These are phyloP conservation scores for Phyllosticta capitalensis DNA, from an alignment of 2,329 filamentous ascomycete genomes.

Conservation along the genomic window DNA sequence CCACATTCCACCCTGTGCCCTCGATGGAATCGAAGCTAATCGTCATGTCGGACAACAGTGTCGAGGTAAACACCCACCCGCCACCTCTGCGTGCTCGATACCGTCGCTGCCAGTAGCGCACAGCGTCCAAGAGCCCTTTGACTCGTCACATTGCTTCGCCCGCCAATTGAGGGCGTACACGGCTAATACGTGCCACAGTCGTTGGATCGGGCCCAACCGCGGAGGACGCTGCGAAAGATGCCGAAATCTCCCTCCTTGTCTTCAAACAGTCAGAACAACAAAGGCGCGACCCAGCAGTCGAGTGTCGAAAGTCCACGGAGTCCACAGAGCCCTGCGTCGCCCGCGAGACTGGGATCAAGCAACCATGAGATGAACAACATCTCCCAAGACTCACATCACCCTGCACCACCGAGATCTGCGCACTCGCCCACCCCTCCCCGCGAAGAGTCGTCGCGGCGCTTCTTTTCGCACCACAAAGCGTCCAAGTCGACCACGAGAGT, in stretches of 20 bases:
- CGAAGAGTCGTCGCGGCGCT: slow-evolving; percentile 30
- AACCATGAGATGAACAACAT: slow-evolving; percentile 9
- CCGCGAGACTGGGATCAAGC: not conserved
- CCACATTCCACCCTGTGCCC: slow-evolving; percentile 1
- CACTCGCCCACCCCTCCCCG: slow-evolving; percentile 22
- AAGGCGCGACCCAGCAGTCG: slow-evolving; percentile 18
- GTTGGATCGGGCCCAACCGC: slow-evolving; percentile 14
- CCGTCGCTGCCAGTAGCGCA: not conserved
- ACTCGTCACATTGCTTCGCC: slow-evolving; percentile 5
- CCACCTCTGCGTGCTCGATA: not conserved
- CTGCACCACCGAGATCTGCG: slow-evolving; percentile 3
- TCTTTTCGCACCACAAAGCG: slow-evolving; percentile 41
- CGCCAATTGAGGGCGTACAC: slow-evolving; percentile 4
- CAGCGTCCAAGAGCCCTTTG: slow-evolving; percentile 1
- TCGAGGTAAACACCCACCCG: slow-evolving; percentile 8
- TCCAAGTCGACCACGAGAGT: slow-evolving; percentile 38
- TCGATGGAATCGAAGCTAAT: slow-evolving; percentile 8
- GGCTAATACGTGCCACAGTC: slow-evolving; percentile 11
- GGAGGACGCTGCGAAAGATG: slow-evolving; percentile 27
- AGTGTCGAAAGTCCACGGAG: slow-evolving; percentile 19
- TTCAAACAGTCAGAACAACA: slow-evolving; percentile 21
- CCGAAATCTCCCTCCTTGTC: slow-evolving; percentile 30
- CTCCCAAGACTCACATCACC: slow-evolving; percentile 1
- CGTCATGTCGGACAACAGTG: slow-evolving; percentile 9
- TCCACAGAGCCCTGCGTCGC: slow-evolving; percentile 24